phyloP scores from a whole-genome alignment of 768 basidiomycete genomes.

The Hericium coralloides region DNA sequence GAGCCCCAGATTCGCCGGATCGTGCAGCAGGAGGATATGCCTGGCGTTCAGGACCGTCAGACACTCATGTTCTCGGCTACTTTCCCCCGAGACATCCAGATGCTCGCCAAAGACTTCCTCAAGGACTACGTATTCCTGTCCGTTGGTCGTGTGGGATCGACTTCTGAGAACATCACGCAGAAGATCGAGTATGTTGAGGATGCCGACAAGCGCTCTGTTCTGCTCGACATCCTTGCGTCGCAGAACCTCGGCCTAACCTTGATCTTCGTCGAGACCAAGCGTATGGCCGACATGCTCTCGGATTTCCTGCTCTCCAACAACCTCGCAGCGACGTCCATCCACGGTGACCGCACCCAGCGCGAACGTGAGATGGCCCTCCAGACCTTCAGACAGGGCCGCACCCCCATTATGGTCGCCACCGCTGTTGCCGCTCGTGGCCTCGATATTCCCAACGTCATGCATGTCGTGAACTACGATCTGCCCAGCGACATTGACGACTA shows the following conservation, averaged over 20 bases:
- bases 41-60: slow-evolving; percentile 82
- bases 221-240: slow-evolving; percentile 87
- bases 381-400: slow-evolving; percentile 91
- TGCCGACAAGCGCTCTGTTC: slow-evolving; percentile 89
- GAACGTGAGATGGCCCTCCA: slow-evolving; percentile 94
- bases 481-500: slow-evolving; percentile 99
- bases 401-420: slow-evolving; percentile 95
- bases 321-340: slow-evolving; percentile 91
- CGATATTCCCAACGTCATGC: slow-evolving; percentile 98
- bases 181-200: slow-evolving; percentile 99
- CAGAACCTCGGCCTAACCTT: slow-evolving; percentile 77
- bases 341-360: slow-evolving; percentile 95
- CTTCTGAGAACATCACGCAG: slow-evolving; percentile 99
- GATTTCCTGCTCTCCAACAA: slow-evolving; percentile 84
- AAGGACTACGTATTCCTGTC: slow-evolving; percentile 99
- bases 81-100: slow-evolving; percentile 98
- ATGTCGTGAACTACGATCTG: slow-evolving; percentile 97
- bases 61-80: slow-evolving; percentile 99
- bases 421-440: slow-evolving; percentile 98
- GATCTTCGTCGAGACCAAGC: slow-evolving; percentile 98
- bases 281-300: slow-evolving; percentile 98
- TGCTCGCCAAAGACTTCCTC: slow-evolving; percentile 91
- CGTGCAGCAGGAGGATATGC: slow-evolving; percentile 98
- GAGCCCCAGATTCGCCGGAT: slow-evolving; percentile 98
- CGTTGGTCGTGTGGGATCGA: slow-evolving; percentile 96